Evolutionary conservation across 495 filamentous ascomycete species (phyloP), one percentile per base, ranked within the genome.

Genomic region (Elaphomyces granulatus): DNA sequence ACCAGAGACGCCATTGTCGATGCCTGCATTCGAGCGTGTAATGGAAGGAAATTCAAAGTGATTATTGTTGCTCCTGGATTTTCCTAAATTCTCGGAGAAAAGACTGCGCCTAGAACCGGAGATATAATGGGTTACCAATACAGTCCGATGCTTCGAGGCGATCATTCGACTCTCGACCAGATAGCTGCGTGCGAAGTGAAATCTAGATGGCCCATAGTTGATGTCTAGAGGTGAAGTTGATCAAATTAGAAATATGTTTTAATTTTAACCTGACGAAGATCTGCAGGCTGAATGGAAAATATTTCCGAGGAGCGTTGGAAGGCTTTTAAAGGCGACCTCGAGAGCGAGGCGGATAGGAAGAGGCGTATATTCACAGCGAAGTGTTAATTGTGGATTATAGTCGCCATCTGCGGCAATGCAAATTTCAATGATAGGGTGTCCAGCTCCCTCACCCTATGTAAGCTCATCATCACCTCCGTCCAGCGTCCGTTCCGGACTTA

Each of bases 61-160:
- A 92, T 98, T 39, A 74, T 88, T 41, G 42, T 95, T 0, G 80
- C 95, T 41, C 90, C 88, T 3, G 88, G 90, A 0, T 96, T 96
- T 53, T 86, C 88, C 1, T 88, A 90, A 8, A 88, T 94, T 56
- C 64, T 98, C 8, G 62, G 88, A 23, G 77, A 83, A 12, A 75
- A 80, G 45, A 84, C 79, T 18, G 88, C 90, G 0, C 71, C 71
- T 15, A 88, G 90, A 16, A 95, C 88, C 0, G 63, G 85, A 41
- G 87, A 87, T 2, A 98, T 95, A 52, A 98, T 98, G 85, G 87
- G 94, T 52, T 98, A 95, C 55, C 88, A 95, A 55, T 98, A 88
- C 62, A 95, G 90, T 55, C 90, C 85, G 1, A 93, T 98, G 43
- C 78, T 78, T 49, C 81, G 88, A 9, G 88, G 90, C 1, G 78